Conservation (phyloP, 225 moss, liverwort and hornwort genomes). For the Asterella californica region DNA sequence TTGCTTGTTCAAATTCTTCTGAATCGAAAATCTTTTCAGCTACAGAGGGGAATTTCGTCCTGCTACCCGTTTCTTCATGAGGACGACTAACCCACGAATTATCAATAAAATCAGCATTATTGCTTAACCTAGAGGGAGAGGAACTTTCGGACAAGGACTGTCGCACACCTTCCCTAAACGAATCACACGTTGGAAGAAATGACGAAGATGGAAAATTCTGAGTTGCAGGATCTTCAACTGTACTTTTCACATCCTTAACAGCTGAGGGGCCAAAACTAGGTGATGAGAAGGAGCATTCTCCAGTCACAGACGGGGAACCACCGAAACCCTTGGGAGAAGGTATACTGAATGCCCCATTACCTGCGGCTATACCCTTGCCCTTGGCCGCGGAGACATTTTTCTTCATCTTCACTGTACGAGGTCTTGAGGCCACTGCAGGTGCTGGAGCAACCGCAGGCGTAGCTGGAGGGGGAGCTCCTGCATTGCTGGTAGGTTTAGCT, state of each 20-base stretch:
- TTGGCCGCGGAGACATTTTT: slow-evolving; percentile 32
- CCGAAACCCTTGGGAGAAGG: slow-evolving; percentile 25
- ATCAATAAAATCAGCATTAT: slow-evolving; percentile 26
- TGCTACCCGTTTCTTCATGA: slow-evolving; percentile 25
- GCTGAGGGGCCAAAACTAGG: slow-evolving; percentile 20
- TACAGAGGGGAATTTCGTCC: slow-evolving; percentile 26
- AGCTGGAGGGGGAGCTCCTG: slow-evolving; percentile 6
- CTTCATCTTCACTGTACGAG: slow-evolving; percentile 43
- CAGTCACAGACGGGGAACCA: slow-evolving; percentile 21
- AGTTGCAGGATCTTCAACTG: slow-evolving; percentile 23
- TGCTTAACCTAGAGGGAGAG: slow-evolving; percentile 21
- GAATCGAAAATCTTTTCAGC: slow-evolving; percentile 24
- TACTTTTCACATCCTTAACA: slow-evolving; percentile 18
- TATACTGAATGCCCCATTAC: slow-evolving; percentile 34
- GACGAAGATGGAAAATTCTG: slow-evolving; percentile 25
- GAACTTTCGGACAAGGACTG: slow-evolving; percentile 22
- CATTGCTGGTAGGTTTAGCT: slow-evolving; percentile 26
- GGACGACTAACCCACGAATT: slow-evolving; percentile 25
- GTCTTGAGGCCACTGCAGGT: slow-evolving; percentile 27
- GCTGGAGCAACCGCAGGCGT: slow-evolving; percentile 18
- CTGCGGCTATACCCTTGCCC: slow-evolving; percentile 48
- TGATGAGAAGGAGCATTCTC: slow-evolving; percentile 32
- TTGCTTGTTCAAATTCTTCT: slow-evolving; percentile 21
- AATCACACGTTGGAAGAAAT: slow-evolving; percentile 18
- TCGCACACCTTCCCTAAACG: slow-evolving; percentile 27